Evolutionary conservation across 768 basidiomycete species (phyloP).

Genomic region (Lactifluus subvellereus): DNA sequence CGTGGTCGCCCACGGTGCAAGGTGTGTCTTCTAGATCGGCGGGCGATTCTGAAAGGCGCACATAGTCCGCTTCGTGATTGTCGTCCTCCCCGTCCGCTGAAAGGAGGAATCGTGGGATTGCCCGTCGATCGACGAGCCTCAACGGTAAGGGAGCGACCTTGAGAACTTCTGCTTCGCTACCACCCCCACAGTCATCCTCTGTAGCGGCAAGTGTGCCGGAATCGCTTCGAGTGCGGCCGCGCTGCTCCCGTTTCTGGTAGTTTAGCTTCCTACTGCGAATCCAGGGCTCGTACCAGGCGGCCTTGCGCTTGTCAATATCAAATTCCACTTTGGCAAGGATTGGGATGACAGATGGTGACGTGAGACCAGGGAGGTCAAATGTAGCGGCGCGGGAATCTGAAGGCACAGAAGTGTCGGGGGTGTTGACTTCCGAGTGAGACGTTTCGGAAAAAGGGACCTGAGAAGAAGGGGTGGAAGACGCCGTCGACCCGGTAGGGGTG

Average conservation of each 20-base stretch:
- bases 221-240: constrained; percentile 16
- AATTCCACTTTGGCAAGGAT: constrained; percentile 95
- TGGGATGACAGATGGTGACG: constrained; percentile 60
- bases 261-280: constrained; percentile 56
- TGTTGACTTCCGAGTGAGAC: constrained; percentile 26
- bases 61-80: constrained; percentile 15
- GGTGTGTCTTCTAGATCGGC: constrained; percentile 30
- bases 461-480: constrained; percentile 43
- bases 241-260: constrained; percentile 45
- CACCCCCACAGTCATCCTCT: constrained; percentile 26
- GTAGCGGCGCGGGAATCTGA: constrained; percentile 39
- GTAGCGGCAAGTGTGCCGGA: constrained; percentile 1
- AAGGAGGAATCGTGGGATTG: constrained; percentile 26
- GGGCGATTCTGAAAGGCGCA: constrained; percentile 20
- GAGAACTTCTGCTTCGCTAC: constrained; percentile 25
- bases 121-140: constrained; percentile 41
- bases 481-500: constrained; percentile 43
- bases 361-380: constrained; percentile 61
- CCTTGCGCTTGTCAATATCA: constrained; percentile 77
- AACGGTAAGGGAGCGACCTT: constrained; percentile 42
- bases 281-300: constrained; percentile 87
- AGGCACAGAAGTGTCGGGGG: constrained; percentile 29
- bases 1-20: constrained; percentile 33
- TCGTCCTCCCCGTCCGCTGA: constrained; percentile 25
- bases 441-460: constrained; percentile 27